Evolutionary conservation across 1,284 basidiomycete genomes (phyloP), one percentile per base, ranked within the genome.

Genomic region (Rhodotorula sp.): DNA sequence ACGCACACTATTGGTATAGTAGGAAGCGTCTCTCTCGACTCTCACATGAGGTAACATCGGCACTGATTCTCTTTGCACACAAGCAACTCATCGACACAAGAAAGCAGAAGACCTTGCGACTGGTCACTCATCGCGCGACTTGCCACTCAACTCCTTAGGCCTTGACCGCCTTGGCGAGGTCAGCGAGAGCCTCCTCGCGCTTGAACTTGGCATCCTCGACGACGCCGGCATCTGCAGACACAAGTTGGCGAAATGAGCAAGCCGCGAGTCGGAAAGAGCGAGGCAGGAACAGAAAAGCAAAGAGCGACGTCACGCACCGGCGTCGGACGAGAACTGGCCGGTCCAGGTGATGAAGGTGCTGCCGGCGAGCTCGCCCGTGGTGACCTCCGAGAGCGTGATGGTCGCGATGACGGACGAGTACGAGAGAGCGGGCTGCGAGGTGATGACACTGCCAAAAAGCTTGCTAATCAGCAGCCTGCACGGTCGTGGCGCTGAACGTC

Each of bases 361-460:
- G 42, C 72, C 73, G 42, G 73, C 76, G 26, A 70, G 51, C 7
- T 69, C 60, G 37, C 78, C 79, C 6, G 77, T 70, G 33, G 78
- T 79, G 70, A 79, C 68, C 24, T 74, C 54, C 61, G 62, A 72
- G 60, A 77, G 71, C 48, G 71, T 71, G 76, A 80, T 79, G 60
- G 76, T 80, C 58, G 74, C 75, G 67, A 78, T 67, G 59, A 74
- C 73, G 29, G 79, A 78, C 24, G 77, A 77, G 77, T 75, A 79
- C 45, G 77, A 69, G 61, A 80, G 73, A 17, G 77, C 69, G 4
- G 77, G 79, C 42, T 75, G 64, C 33, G 77, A 70, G 29, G 76
- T 73, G 72, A 79, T 76, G 69, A 77, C 55, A 33, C 42, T 55
- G 66, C n/a, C 68, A 75, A 37, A 70, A 71, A 73, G 67, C 76